Evolutionary conservation across 108 stramenopile genomes (phyloP).

Genomic region (Nitzschia sp.): DNA sequence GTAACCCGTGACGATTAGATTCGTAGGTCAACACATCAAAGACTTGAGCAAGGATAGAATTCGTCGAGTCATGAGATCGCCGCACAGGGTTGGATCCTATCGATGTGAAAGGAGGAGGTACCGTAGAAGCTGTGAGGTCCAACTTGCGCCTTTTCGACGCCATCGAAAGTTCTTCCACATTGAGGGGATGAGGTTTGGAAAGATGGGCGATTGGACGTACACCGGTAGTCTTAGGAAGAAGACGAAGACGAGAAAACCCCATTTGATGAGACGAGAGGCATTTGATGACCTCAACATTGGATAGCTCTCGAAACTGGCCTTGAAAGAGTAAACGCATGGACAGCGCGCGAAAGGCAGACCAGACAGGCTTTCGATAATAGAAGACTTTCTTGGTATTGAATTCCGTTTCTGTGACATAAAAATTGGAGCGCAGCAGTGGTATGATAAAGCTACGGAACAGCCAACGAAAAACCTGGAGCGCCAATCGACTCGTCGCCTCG

Average conservation of each 20-base stretch:
- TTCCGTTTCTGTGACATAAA: slow-evolving; percentile 87
- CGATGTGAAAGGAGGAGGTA: neutral
- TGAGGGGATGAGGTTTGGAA: slow-evolving; percentile 20
- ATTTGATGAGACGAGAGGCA: slow-evolving; percentile 46
- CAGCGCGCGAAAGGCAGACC: slow-evolving; percentile 62
- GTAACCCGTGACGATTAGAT: slow-evolving; percentile 27
- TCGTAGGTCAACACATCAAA: slow-evolving; percentile 77
- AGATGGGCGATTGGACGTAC: slow-evolving; percentile 79
- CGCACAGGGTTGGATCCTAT: neutral
- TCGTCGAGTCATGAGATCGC: slow-evolving; percentile 29
- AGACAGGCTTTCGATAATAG: slow-evolving; percentile 87
- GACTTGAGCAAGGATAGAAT: slow-evolving; percentile 52
- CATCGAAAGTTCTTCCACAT: neutral
- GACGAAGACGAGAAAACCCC: slow-evolving; percentile 67
- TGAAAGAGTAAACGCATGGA: slow-evolving; percentile 54
- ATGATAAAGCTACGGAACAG: slow-evolving; percentile 66
- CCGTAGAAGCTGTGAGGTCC: neutral
- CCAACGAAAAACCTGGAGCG: slow-evolving; percentile 65
- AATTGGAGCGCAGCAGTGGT: slow-evolving; percentile 69
- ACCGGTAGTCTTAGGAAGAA: slow-evolving; percentile 79
- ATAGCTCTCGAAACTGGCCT: slow-evolving; percentile 53
- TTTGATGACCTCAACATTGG: slow-evolving; percentile 21
- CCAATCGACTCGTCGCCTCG: slow-evolving; percentile 39
- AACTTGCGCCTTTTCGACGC: neutral
- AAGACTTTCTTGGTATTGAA: slow-evolving; percentile 53